Conservation (phyloP, 1,139 yeast species). For the Zygoascus meyerae region DNA sequence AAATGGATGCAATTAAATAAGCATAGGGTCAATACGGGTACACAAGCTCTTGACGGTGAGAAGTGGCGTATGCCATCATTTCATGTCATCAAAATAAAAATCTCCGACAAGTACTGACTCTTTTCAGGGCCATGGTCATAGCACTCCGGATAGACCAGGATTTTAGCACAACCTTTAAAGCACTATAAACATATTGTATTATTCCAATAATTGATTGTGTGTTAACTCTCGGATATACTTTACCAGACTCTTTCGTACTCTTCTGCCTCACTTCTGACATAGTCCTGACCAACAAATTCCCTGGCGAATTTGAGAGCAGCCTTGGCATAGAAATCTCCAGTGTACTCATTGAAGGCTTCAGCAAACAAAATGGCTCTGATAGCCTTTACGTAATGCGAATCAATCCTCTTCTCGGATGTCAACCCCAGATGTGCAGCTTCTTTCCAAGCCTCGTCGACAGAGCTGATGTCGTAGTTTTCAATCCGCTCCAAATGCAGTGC, state of each 20-base stretch:
- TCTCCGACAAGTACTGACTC: too few species aligned
- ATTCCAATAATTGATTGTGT: too few species aligned
- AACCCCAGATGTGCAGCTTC: constrained; percentile 19
- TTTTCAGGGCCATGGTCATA: too few species aligned
- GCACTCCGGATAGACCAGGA: too few species aligned
- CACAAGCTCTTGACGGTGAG: too few species aligned
- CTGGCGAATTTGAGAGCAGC: constrained; percentile 23
- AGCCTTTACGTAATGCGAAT: constrained; percentile 27
- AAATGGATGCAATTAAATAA: too few species aligned
- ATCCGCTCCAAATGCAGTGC: constrained; percentile 18
- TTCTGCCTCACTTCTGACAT: background rate
- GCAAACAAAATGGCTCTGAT: constrained; percentile 26
- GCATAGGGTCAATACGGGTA: too few species aligned
- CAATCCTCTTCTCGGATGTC: constrained; percentile 18
- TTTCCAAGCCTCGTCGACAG: constrained; percentile 20
- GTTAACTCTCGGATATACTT: too few species aligned
- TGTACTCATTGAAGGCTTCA: constrained; percentile 17
- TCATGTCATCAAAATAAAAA: too few species aligned
- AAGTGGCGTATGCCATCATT: too few species aligned
- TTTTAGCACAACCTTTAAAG: too few species aligned
- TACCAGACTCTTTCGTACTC: background rate
- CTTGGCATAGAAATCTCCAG: constrained; percentile 20
- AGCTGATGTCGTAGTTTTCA: constrained; percentile 11
- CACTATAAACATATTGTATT: too few species aligned
- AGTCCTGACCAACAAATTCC: constrained; percentile 1